Base-by-base conservation (phyloP, 2,329 filamentous ascomycete genomes). In the Fusarium sp. region DNA sequence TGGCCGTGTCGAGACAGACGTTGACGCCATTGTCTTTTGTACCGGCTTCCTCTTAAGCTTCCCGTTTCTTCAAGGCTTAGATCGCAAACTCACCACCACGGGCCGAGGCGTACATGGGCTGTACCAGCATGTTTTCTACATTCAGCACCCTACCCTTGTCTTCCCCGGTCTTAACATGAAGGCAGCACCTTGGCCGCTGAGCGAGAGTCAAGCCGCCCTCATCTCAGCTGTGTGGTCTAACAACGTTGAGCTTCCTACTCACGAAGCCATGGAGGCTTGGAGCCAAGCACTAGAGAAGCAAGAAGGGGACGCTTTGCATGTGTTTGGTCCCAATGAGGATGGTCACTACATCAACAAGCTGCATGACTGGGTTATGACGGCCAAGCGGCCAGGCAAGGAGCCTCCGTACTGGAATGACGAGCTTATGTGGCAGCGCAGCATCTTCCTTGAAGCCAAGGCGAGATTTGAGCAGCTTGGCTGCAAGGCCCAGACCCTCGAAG, bases 21-120 rank as follows among this genome's bases (percentile, higher is more conserved):
- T 98, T 58, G 95, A 98, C 74, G 87, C 88, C 2, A 82, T 98
- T 7, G 77, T 98, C 28, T 98, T 95, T 79, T 95, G 93, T 77
- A 98, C 95, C 0, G 95, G 95, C 1, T 98, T 97, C 74, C 87
- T 97, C 58, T 97, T 93, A 80, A 90, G 91, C 7, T 92, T 92
- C 60, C 94, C 94, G 0, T 98, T 97, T 75, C 77, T 91, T 6
- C 76, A 78, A 14, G 76, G 80, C 4, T 69, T 87, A 6, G 73
- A 81, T 15, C 79, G 77, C 11, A 83, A 87, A 1, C 76, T 94
- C 3, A 85, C 95, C 57, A 90, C 87, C 0, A 87, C 89, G 56
- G 95, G 95, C 1, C 86, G 86, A 34, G 87, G 92, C 28, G 90
- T 95, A 1, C 83, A 90, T 64, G 89, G 91, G 34, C 80, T 95